Evolutionary conservation across 176 grass and related monocot species (phyloP), one percentile per base, ranked within the genome.

Genomic region (Pontederia crassipes): DNA sequence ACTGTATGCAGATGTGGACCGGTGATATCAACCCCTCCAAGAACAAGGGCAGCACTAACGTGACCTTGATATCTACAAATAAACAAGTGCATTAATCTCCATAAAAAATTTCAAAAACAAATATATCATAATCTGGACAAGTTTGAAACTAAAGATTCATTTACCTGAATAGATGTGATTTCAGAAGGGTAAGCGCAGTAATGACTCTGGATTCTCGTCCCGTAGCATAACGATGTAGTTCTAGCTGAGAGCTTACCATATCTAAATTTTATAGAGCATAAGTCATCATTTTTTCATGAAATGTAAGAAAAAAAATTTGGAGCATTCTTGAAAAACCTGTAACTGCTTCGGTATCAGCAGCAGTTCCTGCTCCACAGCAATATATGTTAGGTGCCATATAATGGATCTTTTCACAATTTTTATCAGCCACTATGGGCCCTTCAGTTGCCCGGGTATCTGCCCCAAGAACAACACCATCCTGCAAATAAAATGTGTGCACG

Each of bases 351-450:
- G 83, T 97, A 27, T 97, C 87, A 53, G 92, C 87, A 76, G 87
- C 83, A 82, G 92, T 91, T 77, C 84, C 87, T 49, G 92, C 87
- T 76, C 92, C 87, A 66, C 87, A 97, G 50, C 87, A 97, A 60
- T 88, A 97, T 56, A 91, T 97, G 49, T 97, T 97, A 15, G 87
- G 87, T 32, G 92, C 87, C 87, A 97, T 91, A 45, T 71, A 97
- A 45, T 91, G 92, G 28, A 97, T 88, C 66, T 88, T 97, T 66
- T 97, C 87, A 53, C 87, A 97, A 64, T 97, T 90, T 61, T 96
- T 97, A 46, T 97, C 91, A 35, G 91, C 91, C 74, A 96, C 86
- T 60, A 96, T 90, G 62, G 91, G 91, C 51, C 91, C 90, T 73
- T 96, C 91, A 28, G 91, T 90, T 58, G 91, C 86, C 66, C 86